Evolutionary conservation across 768 basidiomycete genomes (phyloP).

Genomic region (Suillus brevipes): DNA sequence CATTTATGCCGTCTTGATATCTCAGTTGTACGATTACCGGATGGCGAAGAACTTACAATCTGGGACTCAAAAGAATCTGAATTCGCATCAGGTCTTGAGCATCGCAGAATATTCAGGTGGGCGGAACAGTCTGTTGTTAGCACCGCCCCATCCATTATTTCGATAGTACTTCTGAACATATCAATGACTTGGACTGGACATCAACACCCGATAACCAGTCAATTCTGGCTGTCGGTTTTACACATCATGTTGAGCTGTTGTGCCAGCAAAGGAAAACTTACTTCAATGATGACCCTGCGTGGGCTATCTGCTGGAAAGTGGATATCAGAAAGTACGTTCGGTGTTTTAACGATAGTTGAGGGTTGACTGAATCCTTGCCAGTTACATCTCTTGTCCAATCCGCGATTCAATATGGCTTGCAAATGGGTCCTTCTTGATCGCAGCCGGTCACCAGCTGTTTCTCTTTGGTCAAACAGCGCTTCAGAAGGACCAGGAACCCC

Average conservation of each 20-base stretch:
- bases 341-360: background rate
- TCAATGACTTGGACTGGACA: conserved; percentile 91
- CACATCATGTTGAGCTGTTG: conserved; percentile 77
- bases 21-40: conserved; percentile 58
- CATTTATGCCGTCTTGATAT: conserved; percentile 5
- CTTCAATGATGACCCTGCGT: conserved; percentile 78
- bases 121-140: conserved; percentile 16
- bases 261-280: conserved; percentile 93
- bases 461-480: conserved; percentile 60
- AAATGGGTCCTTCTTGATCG: conserved; percentile 78
- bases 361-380: conserved; percentile 29
- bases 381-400: conserved; percentile 77
- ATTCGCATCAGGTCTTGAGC: conserved; percentile 89
- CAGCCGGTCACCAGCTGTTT: conserved; percentile 80
- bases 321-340: conserved; percentile 65
- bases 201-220: conserved; percentile 89
- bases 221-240: conserved; percentile 87
- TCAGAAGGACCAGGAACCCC: conserved; percentile 23
- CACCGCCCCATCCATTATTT: background rate
- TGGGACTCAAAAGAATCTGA: conserved; percentile 97
- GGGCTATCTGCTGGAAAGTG: conserved; percentile 70
- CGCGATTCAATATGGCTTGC: conserved; percentile 91
- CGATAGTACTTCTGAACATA: conserved; percentile 45
- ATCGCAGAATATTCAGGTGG: conserved; percentile 61
- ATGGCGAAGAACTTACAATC: conserved; percentile 82